A percentile compares a stretch with the other conserved stretches of the same genome.
phyloP scores from a whole-genome alignment of 768 basidiomycete genomes.

The Coprinopsis marcescibilis region DNA sequence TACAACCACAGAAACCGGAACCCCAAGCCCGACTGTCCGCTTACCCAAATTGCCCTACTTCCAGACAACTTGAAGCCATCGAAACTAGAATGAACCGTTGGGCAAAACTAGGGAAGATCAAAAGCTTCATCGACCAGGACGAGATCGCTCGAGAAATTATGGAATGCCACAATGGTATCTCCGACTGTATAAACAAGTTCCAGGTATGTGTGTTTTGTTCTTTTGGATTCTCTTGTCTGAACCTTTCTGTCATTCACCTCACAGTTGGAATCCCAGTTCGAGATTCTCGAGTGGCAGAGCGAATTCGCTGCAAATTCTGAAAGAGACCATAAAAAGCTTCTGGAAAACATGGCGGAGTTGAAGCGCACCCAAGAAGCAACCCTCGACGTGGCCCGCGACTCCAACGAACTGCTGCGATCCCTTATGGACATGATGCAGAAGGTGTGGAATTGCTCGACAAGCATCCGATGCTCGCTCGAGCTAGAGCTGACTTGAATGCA shows the following conservation, averaged over 20 bases:
- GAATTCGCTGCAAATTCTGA: conserved; percentile 32
- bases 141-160: conserved; percentile 40
- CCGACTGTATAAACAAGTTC: conserved; percentile 42
- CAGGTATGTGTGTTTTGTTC: conserved; percentile 27
- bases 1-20: too few species aligned
- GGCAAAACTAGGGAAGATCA: conserved; percentile 31
- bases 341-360: conserved; percentile 39
- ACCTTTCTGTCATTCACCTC: background rate
- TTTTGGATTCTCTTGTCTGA: background rate
- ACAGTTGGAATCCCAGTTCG: conserved; percentile 41
- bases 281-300: conserved; percentile 43
- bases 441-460: conserved; percentile 22
- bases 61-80: conserved; percentile 18
- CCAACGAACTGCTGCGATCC: conserved; percentile 28
- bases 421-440: conserved; percentile 49
- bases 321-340: conserved; percentile 38
- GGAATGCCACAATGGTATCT: conserved; percentile 37
- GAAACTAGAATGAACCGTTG: conserved; percentile 37
- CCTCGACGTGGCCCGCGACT: conserved; percentile 25
- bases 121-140: conserved; percentile 40
- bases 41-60: background rate
- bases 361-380: conserved; percentile 33
- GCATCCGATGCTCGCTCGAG: background rate
- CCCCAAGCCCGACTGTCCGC: conserved; percentile 25
- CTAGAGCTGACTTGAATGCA: conserved; percentile 4